Evolutionary conservation across 2,329 filamentous ascomycete species (phyloP).

Genomic region (Colletotrichum caudatum): DNA sequence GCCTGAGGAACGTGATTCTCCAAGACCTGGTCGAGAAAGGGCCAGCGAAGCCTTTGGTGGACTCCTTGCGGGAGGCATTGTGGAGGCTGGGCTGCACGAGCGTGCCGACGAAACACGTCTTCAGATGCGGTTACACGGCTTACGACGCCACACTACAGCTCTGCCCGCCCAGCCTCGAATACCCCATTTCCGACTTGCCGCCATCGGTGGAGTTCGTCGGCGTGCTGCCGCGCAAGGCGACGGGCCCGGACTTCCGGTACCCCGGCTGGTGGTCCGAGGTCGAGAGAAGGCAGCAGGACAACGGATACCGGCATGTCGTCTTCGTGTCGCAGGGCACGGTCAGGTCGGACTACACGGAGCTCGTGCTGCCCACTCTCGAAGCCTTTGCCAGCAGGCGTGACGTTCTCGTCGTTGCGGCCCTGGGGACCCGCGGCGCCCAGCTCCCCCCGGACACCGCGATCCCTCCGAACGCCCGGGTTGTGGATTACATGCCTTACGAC

Average conservation of each 20-base stretch:
- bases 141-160: constrained; percentile 54
- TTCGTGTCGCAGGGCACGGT: constrained; percentile 63
- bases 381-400: constrained; percentile 57
- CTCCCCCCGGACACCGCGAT: constrained; percentile 12
- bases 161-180: constrained; percentile 56
- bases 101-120: constrained; percentile 12
- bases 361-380: constrained; percentile 59
- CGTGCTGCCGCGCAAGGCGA: constrained; percentile 50
- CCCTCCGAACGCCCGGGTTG: constrained; percentile 57
- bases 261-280: constrained; percentile 62
- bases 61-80: constrained; percentile 26
- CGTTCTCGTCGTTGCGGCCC: constrained; percentile 49
- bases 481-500: constrained; percentile 64
- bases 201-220: constrained; percentile 58
- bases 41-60: constrained; percentile 34
- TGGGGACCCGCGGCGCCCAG: constrained; percentile 46
- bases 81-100: constrained; percentile 22
- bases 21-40: constrained; percentile 36
- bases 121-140: constrained; percentile 30
- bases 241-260: constrained; percentile 47
- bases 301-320: constrained; percentile 49
- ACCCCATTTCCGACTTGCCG: constrained; percentile 52
- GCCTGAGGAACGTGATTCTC: constrained; percentile 45
- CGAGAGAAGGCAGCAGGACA: constrained; percentile 38
- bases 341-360: constrained; percentile 52